Percentiles rank a stretch among this genome's conserved stretches.
These are phyloP conservation scores for Mrakia hoshinonis DNA, from an alignment of 768 basidiomycete species.

Conservation along the genomic window DNA sequence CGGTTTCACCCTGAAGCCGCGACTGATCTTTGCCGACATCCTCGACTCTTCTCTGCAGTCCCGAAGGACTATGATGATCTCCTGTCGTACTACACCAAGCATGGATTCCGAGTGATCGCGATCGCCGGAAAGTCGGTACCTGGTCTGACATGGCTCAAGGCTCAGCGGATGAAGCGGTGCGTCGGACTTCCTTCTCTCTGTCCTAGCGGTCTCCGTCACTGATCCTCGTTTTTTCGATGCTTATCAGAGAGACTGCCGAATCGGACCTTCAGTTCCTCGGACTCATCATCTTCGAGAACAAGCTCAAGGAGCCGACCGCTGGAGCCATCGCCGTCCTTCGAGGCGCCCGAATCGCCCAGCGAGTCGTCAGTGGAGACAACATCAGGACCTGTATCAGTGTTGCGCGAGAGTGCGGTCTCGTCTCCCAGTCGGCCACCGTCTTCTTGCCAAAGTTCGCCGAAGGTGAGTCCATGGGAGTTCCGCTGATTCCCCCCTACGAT, in stretches of 20 bases:
- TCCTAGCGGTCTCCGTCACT: not conserved
- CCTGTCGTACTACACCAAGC: conserved; percentile 89
- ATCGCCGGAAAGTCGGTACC: conserved; percentile 94
- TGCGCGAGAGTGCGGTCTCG: conserved; percentile 81
- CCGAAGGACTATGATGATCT: conserved; percentile 94
- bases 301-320: conserved; percentile 82
- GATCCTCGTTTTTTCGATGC: not conserved
- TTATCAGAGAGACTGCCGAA: conserved; percentile 80
- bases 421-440: conserved; percentile 79
- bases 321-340: conserved; percentile 83
- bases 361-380: conserved; percentile 99
- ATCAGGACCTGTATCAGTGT: conserved; percentile 94
- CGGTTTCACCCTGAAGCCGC: not conserved
- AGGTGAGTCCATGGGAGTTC: conserved; percentile 46
- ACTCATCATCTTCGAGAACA: conserved; percentile 95
- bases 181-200: conserved; percentile 30
- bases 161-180: conserved; percentile 89
- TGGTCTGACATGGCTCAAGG: conserved; percentile 89
- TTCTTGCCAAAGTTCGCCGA: conserved; percentile 70
- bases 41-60: conserved; percentile 48
- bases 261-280: conserved; percentile 82
- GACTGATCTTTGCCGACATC: not conserved
- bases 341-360: conserved; percentile 78
- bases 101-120: conserved; percentile 95
- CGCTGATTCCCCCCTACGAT: not conserved